Base-by-base conservation (phyloP, 495 filamentous ascomycete genomes). In the Umbilicaria muhlenbergii region DNA sequence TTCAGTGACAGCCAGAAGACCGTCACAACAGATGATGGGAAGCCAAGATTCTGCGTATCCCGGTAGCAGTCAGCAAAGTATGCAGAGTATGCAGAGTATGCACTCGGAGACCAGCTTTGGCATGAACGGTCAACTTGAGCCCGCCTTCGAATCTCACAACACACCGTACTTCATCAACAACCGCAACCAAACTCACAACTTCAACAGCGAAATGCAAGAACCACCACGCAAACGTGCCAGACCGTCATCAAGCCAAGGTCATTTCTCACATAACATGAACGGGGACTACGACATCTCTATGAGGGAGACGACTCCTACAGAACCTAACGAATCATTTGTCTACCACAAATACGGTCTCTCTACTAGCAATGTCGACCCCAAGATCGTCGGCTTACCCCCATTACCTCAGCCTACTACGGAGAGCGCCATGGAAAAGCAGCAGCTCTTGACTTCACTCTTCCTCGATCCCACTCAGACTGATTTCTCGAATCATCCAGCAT, bases 371-470 rank as follows among this genome's bases (percentile, higher is more conserved):
- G 60, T 67, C 6, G 71, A 74, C 45, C 74, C 70, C 13, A 63
- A 63, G 21, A 67, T 69, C 24, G 66, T 69, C 28, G 75, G 82
- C 8, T 60, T 83, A 12, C 74, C 78, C 21, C 79, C 88, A 24
- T 63, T 94, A 24, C 75, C 81, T 6, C 74, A 70, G 40, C 79
- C 84, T 12, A 63, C 65, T 38, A 77, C 72, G 12, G 74, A 77
- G 11, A 74, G 78, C 32, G 70, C 74, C 3, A 78, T 86, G 45
- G 70, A 76, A 47, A 94, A 86, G 55, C 78, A 81, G 46, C 77
- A 75, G 46, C 60, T 87, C 34, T 68, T 96, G 28, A 86, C 91
- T 70, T 78, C 80, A n/a, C 65, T 96, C 5, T 96, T 96, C 57
- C 68, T 88, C 40, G 80, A 94, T 48, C 70, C 77, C 24, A 58